Evolutionary conservation across 73 alveolate species (phyloP).

Genomic region (Diophrys appendiculata): DNA sequence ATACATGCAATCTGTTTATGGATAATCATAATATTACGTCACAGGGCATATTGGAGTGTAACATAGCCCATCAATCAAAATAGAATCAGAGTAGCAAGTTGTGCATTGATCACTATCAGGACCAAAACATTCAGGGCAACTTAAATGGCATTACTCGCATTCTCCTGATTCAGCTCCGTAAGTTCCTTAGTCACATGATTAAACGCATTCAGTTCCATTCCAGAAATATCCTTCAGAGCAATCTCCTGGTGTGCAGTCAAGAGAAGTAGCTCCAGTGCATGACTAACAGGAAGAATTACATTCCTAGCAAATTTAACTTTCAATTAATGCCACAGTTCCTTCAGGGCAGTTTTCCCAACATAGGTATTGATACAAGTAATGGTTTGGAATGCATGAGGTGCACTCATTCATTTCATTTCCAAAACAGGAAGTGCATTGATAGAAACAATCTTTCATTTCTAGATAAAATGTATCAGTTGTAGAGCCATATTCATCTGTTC

Average conservation of each 20-base stretch:
- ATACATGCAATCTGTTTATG: too few species aligned
- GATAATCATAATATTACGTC: too few species aligned
- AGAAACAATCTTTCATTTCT: background rate
- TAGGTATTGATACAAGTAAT: background rate
- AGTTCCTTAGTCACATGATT: too few species aligned
- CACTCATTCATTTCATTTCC: background rate
- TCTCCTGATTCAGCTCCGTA: too few species aligned
- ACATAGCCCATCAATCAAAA: too few species aligned
- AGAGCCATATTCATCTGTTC: too few species aligned
- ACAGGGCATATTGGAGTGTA: too few species aligned
- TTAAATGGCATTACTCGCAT: too few species aligned
- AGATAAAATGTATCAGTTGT: too few species aligned
- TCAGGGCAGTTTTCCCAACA: background rate
- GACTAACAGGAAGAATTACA: background rate
- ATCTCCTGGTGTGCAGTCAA: background rate
- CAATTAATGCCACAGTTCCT: background rate
- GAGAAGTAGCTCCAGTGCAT: background rate
- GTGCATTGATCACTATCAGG: too few species aligned
- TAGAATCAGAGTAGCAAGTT: too few species aligned
- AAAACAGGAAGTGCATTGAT: background rate
- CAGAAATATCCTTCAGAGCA: background rate
- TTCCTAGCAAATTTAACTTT: background rate
- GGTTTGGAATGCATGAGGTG: background rate
- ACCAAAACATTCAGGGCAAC: too few species aligned
- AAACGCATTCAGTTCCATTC: background rate